Conservation (phyloP, 2,329 filamentous ascomycete genomes). For the Beauveria bassiana region DNA sequence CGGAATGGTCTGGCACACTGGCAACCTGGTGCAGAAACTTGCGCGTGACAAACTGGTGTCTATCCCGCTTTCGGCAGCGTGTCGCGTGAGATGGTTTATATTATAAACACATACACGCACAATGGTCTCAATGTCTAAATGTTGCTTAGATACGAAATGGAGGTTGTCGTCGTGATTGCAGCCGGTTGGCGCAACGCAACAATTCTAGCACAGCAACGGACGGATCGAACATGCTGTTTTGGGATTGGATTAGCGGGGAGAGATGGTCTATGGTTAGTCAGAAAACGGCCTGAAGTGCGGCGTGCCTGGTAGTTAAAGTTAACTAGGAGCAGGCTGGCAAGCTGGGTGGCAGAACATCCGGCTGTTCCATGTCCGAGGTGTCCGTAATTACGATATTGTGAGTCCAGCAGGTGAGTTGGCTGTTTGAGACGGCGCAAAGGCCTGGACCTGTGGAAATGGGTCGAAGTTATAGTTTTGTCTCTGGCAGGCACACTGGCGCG, state of each 20-base stretch:
- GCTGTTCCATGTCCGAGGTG: slow-evolving; percentile 1
- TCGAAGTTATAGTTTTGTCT: neutral
- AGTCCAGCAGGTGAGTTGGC: neutral
- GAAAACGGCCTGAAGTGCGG: neutral
- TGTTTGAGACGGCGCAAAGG: neutral
- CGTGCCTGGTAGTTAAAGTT: neutral
- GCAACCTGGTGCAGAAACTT: neutral
- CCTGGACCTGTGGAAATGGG: neutral
- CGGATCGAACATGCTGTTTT: neutral
- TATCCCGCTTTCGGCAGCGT: slow-evolving; percentile 1
- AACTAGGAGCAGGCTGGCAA: neutral
- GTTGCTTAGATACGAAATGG: neutral
- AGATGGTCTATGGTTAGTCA: too few species aligned
- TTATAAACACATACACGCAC: too few species aligned
- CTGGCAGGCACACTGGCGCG: neutral
- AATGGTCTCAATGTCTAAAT: neutral
- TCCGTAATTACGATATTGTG: slow-evolving; percentile 5
- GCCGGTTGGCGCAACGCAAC: too few species aligned
- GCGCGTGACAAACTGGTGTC: neutral
- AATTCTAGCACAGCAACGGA: neutral
- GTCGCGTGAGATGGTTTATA: neutral
- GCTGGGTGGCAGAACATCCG: neutral
- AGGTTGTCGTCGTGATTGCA: neutral
- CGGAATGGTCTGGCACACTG: neutral
- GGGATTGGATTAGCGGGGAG: neutral